Percentiles rank a stretch among this genome's conserved stretches.
phyloP scores from a whole-genome alignment of 208 protist species.

The Herpetomonas muscarum region DNA sequence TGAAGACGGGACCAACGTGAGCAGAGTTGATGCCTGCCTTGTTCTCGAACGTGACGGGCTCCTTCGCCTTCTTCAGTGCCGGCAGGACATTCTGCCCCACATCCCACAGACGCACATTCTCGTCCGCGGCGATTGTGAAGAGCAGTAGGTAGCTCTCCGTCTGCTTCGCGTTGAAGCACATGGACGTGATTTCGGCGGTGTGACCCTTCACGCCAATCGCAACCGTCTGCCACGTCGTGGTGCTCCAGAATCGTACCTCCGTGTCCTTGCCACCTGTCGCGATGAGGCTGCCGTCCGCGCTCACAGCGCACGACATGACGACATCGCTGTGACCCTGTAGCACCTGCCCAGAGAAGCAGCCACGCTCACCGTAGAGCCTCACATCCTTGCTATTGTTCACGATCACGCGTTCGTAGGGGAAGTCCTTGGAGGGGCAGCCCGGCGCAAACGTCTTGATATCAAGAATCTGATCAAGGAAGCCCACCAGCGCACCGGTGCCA shows the following conservation, averaged over 20 bases:
- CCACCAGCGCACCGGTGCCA: slow-evolving; percentile 43
- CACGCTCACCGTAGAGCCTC: slow-evolving; percentile 49
- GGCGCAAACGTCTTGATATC: slow-evolving; percentile 69
- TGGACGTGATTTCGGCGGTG: slow-evolving; percentile 70
- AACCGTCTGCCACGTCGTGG: slow-evolving; percentile 52
- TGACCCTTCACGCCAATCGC: slow-evolving; percentile 66
- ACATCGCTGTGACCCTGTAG: slow-evolving; percentile 83
- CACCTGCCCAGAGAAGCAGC: slow-evolving; percentile 51
- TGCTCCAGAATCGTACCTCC: slow-evolving; percentile 84
- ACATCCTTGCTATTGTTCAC: slow-evolving; percentile 88
- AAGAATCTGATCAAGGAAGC: slow-evolving; percentile 85
- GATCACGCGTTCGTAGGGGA: slow-evolving; percentile 43
- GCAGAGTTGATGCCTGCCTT: slow-evolving; percentile 66
- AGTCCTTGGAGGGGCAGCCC: slow-evolving; percentile 9
- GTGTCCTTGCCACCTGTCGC: slow-evolving; percentile 84
- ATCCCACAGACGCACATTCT: slow-evolving; percentile 85
- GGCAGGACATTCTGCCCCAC: slow-evolving; percentile 38
- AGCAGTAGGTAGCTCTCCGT: slow-evolving; percentile 60
- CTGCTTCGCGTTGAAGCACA: slow-evolving; percentile 71
- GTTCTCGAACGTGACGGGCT: slow-evolving; percentile 32
- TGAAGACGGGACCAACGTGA: slow-evolving; percentile 76
- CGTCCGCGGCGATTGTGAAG: slow-evolving; percentile 75
- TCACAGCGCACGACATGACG: slow-evolving; percentile 79
- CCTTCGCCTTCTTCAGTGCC: slow-evolving; percentile 5
- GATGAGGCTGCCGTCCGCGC: slow-evolving; percentile 52